Evolutionary conservation across 2,329 filamentous ascomycete genomes (phyloP), one percentile per base, ranked within the genome.

Genomic region (Xylariaceae sp.): DNA sequence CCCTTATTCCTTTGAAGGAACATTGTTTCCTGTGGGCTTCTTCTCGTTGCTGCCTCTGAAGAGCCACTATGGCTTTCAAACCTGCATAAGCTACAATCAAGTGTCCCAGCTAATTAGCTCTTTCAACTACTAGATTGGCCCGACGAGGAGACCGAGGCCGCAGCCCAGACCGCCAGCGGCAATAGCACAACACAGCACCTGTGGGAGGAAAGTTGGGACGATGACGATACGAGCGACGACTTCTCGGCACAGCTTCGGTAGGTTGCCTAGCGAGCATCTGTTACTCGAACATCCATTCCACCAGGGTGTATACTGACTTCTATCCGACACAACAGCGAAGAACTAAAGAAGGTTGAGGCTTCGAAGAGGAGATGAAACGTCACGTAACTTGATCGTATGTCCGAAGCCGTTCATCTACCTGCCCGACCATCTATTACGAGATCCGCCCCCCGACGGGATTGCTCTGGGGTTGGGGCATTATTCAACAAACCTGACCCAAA

Each of bases 151-250:
- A 91, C 91, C 57, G 91, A 97, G 71, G 88, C 87, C 50, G 89
- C 67, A 18, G 60, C 67, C 39, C 59, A 65, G 41, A 52, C 62
- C 4, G 51, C 58, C 23, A 60, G 88, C 52, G 81, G 82, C 67
- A 85, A 81, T 57, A 84, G 78, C 68, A 84, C 86, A 55, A 81
- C 79, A 60, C 77, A 82, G 72, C 92, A 97, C 77, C 80, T 99
- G 49, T 99, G 94, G 94, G 94, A 99, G 76, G 94, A 99, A 81
- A 97, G 92, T 81, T 99, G 94, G 94, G 94, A 99, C 70, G 94
- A 99, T 69, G 93, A 97, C 72, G 94, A 97, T 75, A 94, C 91
- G 62, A 94, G 83, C 67, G 94, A 99, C 71, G 94, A 99, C 69
- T 99, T 99, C 73, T 94, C 92, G 10, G 84, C 89, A 68, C 93